phyloP scores from a whole-genome alignment of 345 rosid species.

The Kernera saxatilis region DNA sequence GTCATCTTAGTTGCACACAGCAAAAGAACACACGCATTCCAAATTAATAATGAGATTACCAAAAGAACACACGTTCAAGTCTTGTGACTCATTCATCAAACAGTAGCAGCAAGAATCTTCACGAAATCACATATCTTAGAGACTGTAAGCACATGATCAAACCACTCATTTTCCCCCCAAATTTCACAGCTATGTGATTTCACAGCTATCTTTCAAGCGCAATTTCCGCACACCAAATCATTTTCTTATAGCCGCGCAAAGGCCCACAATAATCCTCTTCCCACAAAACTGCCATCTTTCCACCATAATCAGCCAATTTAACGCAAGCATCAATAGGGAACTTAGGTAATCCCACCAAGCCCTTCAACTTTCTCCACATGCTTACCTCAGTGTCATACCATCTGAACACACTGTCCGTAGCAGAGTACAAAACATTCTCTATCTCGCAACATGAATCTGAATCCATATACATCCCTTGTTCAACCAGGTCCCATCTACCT shows the following conservation, averaged over 20 bases:
- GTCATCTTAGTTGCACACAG: too few species aligned
- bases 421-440: constrained; percentile 51
- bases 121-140: background rate
- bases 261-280: constrained; percentile 25
- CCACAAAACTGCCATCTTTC: constrained; percentile 63
- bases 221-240: constrained; percentile 60
- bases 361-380: constrained; percentile 49
- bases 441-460: constrained; percentile 39
- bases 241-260: constrained; percentile 17
- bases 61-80: too few species aligned
- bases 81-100: background rate
- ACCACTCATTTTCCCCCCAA: constrained; percentile 55
- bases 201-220: constrained; percentile 39
- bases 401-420: constrained; percentile 52
- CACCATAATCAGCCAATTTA: constrained; percentile 31
- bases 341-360: constrained; percentile 41
- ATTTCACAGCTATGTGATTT: constrained; percentile 32
- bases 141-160: background rate
- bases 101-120: background rate
- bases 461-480: constrained; percentile 37
- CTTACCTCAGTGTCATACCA: constrained; percentile 41
- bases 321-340: constrained; percentile 47
- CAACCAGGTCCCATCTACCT: constrained; percentile 44
- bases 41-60: too few species aligned
- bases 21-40: too few species aligned